Conservation (phyloP, 352 stramenopile genomes). For the Phytopythium sindhum region DNA sequence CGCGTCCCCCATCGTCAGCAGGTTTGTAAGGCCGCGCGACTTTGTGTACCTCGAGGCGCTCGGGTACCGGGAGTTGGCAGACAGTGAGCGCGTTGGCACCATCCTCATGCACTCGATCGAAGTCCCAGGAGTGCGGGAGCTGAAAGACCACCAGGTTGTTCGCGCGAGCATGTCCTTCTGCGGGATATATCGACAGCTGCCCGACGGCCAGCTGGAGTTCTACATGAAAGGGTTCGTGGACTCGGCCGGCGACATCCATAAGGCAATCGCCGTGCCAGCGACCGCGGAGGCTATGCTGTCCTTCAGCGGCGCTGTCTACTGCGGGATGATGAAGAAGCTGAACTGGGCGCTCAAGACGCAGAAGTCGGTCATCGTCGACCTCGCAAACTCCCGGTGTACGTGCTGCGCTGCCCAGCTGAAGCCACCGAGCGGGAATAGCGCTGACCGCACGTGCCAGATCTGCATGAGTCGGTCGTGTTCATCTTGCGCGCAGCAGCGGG, state of each 20-base stretch:
- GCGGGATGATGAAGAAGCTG: conserved; percentile 26
- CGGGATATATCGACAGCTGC: conserved; percentile 15
- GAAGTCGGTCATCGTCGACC: conserved; percentile 15
- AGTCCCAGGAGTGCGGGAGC: conserved; percentile 9
- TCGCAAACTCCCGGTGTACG: neutral
- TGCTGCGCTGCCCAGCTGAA: neutral
- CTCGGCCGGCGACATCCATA: conserved; percentile 11
- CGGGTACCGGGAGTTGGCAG: conserved; percentile 17
- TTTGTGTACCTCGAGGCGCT: conserved; percentile 26
- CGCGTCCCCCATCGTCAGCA: conserved; percentile 20
- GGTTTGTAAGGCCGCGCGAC: conserved; percentile 14
- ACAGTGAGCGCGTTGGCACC: conserved; percentile 28
- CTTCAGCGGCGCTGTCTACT: conserved; percentile 3
- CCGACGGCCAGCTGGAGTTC: conserved; percentile 7
- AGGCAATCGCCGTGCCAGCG: conserved; percentile 5
- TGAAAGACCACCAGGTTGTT: conserved; percentile 11
- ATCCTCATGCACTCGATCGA: conserved; percentile 26
- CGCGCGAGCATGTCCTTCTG: conserved; percentile 20
- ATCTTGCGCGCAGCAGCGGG: conserved; percentile 17
- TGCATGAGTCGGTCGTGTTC: conserved; percentile 6
- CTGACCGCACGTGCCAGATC: conserved; percentile 5
- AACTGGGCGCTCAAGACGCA: conserved; percentile 12
- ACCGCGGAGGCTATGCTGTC: conserved; percentile 9
- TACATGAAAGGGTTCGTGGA: conserved; percentile 15
- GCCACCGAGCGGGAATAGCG: neutral